Evolutionary conservation across 129 eudicot species (phyloP).

Genomic region (Rutidosis leptorrhynchoides): DNA sequence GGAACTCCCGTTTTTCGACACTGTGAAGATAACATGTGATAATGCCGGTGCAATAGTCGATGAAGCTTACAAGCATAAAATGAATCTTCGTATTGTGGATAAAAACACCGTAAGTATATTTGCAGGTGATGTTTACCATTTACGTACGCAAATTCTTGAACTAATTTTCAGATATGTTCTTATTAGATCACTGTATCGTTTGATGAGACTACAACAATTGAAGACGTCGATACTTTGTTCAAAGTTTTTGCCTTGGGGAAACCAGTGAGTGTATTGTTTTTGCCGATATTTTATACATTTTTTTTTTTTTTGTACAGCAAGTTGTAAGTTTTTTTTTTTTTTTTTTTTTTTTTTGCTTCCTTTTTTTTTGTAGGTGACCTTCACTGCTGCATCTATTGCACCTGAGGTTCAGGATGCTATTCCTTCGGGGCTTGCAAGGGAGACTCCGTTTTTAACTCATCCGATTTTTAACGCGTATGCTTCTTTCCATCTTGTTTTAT

Average conservation of each 20-base stretch:
- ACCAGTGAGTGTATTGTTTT: slow-evolving; percentile 47
- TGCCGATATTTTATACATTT: background rate
- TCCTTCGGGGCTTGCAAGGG: slow-evolving; percentile 78
- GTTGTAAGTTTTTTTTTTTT: slow-evolving; percentile 11
- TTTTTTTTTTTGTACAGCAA: background rate
- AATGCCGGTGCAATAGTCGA: slow-evolving; percentile 67
- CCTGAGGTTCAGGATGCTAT: slow-evolving; percentile 65
- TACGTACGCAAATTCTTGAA: background rate
- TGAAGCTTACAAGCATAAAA: slow-evolving; percentile 71
- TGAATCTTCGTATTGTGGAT: slow-evolving; percentile 77
- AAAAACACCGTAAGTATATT: slow-evolving; percentile 61
- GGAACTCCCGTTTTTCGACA: slow-evolving; percentile 81
- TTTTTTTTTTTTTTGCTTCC: too few relatives aligned
- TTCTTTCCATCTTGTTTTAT: slow-evolving; percentile 20
- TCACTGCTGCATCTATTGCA: slow-evolving; percentile 83
- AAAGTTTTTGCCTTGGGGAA: slow-evolving; percentile 75
- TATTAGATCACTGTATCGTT: slow-evolving; percentile 83
- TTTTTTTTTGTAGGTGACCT: slow-evolving; percentile 48
- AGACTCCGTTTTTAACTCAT: slow-evolving; percentile 74
- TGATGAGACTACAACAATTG: slow-evolving; percentile 91
- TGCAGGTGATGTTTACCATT: slow-evolving; percentile 6
- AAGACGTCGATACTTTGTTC: slow-evolving; percentile 85
- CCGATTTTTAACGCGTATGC: slow-evolving; percentile 77
- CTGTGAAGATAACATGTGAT: slow-evolving; percentile 79
- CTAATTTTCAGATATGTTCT: background rate